Percentiles rank a stretch among this genome's conserved stretches.
Conservation (phyloP, 306 rosid genomes). For the Crotalaria pallida region DNA sequence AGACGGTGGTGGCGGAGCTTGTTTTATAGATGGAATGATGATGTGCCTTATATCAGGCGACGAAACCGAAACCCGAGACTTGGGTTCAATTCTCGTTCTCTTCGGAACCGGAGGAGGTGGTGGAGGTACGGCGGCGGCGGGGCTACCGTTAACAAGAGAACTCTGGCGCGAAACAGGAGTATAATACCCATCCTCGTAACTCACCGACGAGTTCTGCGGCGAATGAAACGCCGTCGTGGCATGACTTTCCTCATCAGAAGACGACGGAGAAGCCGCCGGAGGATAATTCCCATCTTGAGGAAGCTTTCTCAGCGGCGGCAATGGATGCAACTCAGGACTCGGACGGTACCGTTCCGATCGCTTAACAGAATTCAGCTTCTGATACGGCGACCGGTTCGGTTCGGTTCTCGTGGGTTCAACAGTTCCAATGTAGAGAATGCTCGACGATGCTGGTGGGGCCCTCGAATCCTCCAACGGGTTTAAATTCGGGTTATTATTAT, state of each 20-base stretch:
- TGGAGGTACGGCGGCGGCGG: conserved; percentile 4
- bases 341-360: conserved; percentile 85
- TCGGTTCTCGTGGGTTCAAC: conserved; percentile 58
- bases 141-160: conserved; percentile 34
- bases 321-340: conserved; percentile 91
- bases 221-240: conserved; percentile 71
- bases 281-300: background rate
- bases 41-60: conserved; percentile 43
- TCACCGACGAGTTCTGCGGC: conserved; percentile 62
- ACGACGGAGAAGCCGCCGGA: conserved; percentile 29
- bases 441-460: conserved; percentile 28
- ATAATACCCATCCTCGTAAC: conserved; percentile 53
- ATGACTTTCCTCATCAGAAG: conserved; percentile 58
- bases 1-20: conserved; percentile 24
- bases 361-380: conserved; percentile 65
- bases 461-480: no score
- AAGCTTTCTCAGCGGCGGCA: conserved; percentile 62
- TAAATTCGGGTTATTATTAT: no score
- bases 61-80: conserved; percentile 49
- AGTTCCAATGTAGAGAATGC: conserved; percentile 79
- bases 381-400: conserved; percentile 58
- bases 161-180: conserved; percentile 72
- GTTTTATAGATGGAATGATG: conserved; percentile 40
- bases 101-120: conserved; percentile 35
- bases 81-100: conserved; percentile 75